Base-by-base conservation (phyloP, 768 basidiomycete genomes). In the Plicaturopsis crispa region DNA sequence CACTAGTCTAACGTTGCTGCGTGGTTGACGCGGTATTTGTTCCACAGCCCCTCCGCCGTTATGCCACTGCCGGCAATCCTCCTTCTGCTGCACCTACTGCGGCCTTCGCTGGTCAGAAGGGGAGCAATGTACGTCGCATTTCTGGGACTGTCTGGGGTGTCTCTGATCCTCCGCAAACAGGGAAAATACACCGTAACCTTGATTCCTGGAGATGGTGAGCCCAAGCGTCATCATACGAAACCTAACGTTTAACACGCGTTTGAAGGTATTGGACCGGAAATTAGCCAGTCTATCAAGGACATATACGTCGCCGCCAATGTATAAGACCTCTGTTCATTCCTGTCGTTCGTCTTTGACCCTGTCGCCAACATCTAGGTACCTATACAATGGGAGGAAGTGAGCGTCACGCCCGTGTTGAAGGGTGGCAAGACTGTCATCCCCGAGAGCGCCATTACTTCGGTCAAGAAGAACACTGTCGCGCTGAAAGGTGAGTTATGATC, bases 331-430 rank as follows among this genome's bases (percentile, higher is more conserved):
- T 41, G 23, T 18, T 17, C 17, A 35, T 16, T 46, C 51, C 35
- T 58, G 19, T 12, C n/a, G 17, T 33, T 10, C 21, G n/a, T 36
- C 22, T 30, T 33, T 49, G 4, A 45, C 14, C 26, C 14, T 17
- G 26, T 13, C 10, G 10, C 2, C 13, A 39, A 11, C 24, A 36
- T 23, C 23, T 43, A 94, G 91, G 94, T 96, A 18, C 96, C 96
- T 32, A 96, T 99, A 52, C 75, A 90, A 65, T 99, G 96, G 96
- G 96, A 99, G 61, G 96, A 98, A 65, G 94, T 97, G 60, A 87
- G 84, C 57, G 96, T 99, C 34, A 84, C 89, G 5, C 96, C 96
- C 10, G 76, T 94, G 38, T 67, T 97, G 42, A 90, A 91, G 62
- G 83, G 82, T 42, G 96, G 96, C 35, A 96, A 97, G 72, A 96